A percentile compares a stretch with the other conserved stretches of the same genome.
These are phyloP conservation scores for Erythrobasidium hasegawianum DNA, from an alignment of 1,284 basidiomycete genomes.

Conservation along the genomic window DNA sequence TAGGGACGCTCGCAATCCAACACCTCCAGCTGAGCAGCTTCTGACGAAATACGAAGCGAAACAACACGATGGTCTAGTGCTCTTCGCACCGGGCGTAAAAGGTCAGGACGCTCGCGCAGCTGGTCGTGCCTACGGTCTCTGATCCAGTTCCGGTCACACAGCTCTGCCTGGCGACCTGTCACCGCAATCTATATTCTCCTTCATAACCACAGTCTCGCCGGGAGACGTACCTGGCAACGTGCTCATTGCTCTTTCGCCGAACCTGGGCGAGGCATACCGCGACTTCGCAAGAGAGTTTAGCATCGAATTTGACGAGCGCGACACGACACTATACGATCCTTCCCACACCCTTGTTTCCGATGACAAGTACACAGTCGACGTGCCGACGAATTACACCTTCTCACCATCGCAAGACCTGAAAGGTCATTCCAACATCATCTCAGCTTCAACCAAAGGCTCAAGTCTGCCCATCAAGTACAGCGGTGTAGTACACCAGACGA, in stretches of 20 bases:
- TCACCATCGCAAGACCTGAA: conserved; percentile 48
- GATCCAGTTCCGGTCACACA: conserved; percentile 46
- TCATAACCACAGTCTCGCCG: conserved; percentile 54
- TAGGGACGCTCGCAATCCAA: conserved; percentile 67
- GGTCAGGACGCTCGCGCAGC: conserved; percentile 53
- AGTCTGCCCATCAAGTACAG: conserved; percentile 63
- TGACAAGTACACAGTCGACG: conserved; percentile 15
- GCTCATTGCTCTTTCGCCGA: conserved; percentile 71
- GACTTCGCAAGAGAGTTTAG: conserved; percentile 57
- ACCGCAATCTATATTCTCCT: conserved; percentile 73
- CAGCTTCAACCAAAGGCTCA: conserved; percentile 51
- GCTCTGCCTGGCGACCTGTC: conserved; percentile 71
- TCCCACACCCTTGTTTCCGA: conserved; percentile 55
- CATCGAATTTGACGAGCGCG: conserved; percentile 54
- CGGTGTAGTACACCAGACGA: conserved; percentile 68
- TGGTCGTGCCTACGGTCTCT: not conserved
- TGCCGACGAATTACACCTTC: conserved; percentile 23
- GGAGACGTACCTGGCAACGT: conserved; percentile 67
- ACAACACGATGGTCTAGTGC: conserved; percentile 73
- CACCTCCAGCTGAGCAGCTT: conserved; percentile 51
- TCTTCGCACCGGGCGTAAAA: conserved; percentile 77
- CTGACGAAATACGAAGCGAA: conserved; percentile 68
- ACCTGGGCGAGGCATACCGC: conserved; percentile 52
- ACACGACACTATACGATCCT: conserved; percentile 52
- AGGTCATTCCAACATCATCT: conserved; percentile 55